These are phyloP conservation scores for Allium sativum DNA, from an alignment of 106 monocot species.

Conservation along the genomic window DNA sequence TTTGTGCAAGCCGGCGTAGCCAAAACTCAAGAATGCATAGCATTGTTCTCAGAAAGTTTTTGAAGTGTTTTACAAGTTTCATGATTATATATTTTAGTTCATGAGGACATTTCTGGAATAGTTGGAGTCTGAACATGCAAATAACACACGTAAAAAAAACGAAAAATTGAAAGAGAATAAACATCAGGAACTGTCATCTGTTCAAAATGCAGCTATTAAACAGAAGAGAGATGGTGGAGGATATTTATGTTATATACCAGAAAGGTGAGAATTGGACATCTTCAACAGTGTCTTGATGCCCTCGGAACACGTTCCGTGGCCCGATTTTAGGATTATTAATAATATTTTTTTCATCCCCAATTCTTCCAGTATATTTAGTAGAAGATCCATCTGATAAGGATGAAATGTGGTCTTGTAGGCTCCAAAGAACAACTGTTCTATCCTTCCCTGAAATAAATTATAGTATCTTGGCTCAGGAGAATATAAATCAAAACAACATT, in stretches of 20 bases:
- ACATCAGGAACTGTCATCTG: no score
- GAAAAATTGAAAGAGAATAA: no score
- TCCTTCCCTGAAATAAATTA: slow-evolving; percentile 51
- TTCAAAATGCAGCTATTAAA: not conserved
- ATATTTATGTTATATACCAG: slow-evolving; percentile 30
- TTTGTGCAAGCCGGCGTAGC: no score
- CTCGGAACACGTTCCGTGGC: slow-evolving; percentile 66
- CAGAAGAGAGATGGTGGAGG: not conserved
- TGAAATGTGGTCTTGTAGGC: slow-evolving; percentile 89
- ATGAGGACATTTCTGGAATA: no score
- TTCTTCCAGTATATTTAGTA: slow-evolving; percentile 49
- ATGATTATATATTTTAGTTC: no score
- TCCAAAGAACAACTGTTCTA: slow-evolving; percentile 84
- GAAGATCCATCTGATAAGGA: slow-evolving; percentile 32
- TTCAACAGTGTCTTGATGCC: slow-evolving; percentile 86
- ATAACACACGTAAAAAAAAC: no score
- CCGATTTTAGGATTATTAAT: slow-evolving; percentile 43
- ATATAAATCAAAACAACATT: no score
- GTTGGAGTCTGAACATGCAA: no score
- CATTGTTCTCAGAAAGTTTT: no score
- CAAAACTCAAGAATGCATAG: no score
- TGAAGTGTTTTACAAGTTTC: no score
- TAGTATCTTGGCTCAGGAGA: no score
- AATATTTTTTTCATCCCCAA: slow-evolving; percentile 33
- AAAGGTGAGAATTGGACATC: slow-evolving; percentile 95